Percentiles rank a stretch among this genome's conserved stretches.
Evolutionary conservation across 179 eudicot species (phyloP).

Genomic region (Amaranthus tricolor): DNA sequence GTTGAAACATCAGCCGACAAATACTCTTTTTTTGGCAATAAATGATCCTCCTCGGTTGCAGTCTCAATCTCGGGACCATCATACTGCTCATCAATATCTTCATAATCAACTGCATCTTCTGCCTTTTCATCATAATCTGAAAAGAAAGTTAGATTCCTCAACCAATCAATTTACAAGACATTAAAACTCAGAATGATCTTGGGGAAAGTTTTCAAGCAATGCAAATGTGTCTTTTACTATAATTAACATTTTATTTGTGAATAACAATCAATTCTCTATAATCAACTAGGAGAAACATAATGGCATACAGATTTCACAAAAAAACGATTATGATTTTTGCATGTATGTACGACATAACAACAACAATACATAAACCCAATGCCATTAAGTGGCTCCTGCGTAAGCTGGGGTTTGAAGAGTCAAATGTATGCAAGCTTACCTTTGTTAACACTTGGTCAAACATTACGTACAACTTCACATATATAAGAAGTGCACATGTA

Average conservation of each 20-base stretch:
- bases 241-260: background rate
- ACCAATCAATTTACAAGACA: background rate
- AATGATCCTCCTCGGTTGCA: conserved; percentile 85
- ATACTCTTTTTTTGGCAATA: conserved; percentile 68
- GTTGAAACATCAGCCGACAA: conserved; percentile 44
- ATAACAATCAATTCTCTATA: background rate
- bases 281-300: background rate
- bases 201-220: background rate
- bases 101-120: conserved; percentile 96
- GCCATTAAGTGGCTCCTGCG: too few species aligned
- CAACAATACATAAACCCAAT: too few species aligned
- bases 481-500: too few species aligned
- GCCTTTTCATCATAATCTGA: conserved; percentile 94
- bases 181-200: background rate
- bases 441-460: too few species aligned
- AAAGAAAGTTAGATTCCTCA: background rate
- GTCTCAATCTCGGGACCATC: conserved; percentile 94
- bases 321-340: background rate
- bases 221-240: background rate
- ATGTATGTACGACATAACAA: background rate
- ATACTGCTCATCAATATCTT: conserved; percentile 94
- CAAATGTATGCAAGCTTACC: too few species aligned
- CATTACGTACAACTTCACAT: too few species aligned
- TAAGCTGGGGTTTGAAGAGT: too few species aligned
- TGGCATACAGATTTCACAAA: background rate